Conservation (phyloP, 2,329 filamentous ascomycete genomes). For the Fragosphaeria purpurea region DNA sequence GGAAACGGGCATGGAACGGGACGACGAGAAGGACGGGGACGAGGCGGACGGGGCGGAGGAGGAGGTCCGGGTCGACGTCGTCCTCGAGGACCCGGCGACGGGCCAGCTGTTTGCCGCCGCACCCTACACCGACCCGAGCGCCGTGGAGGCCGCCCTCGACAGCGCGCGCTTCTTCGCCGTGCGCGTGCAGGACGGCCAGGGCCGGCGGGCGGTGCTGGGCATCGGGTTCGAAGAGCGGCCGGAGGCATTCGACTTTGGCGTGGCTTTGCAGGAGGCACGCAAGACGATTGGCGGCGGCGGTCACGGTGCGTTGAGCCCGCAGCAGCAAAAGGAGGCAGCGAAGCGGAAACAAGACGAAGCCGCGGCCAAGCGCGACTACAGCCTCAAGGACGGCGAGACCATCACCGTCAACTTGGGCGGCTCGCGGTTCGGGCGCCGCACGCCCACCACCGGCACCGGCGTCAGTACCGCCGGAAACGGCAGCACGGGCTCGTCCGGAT, state of each 20-base stretch:
- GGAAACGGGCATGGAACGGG: slow-evolving; percentile 53
- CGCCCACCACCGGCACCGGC: slow-evolving; percentile 11
- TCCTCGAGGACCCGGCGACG: slow-evolving; percentile 65
- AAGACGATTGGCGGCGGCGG: slow-evolving; percentile 53
- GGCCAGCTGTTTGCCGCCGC: slow-evolving; percentile 76
- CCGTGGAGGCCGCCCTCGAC: slow-evolving; percentile 70
- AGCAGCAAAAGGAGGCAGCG: slow-evolving; percentile 30
- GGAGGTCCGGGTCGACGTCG: slow-evolving; percentile 60
- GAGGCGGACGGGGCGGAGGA: slow-evolving; percentile 26
- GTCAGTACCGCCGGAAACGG: slow-evolving; percentile 11
- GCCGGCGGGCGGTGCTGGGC: slow-evolving; percentile 68
- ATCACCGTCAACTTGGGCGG: slow-evolving; percentile 69
- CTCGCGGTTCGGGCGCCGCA: slow-evolving; percentile 40
- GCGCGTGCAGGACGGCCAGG: slow-evolving; percentile 63
- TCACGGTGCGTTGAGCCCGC: neutral
- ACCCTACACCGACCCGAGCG: slow-evolving; percentile 56
- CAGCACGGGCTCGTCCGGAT: slow-evolving; percentile 35
- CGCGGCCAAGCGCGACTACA: slow-evolving; percentile 62
- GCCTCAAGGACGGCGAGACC: slow-evolving; percentile 80
- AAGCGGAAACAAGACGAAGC: slow-evolving; percentile 11
- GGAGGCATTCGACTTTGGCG: slow-evolving; percentile 78
- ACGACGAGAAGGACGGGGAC: slow-evolving; percentile 26
- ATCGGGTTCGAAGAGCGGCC: slow-evolving; percentile 80
- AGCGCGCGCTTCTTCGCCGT: slow-evolving; percentile 78
- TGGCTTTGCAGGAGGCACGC: slow-evolving; percentile 68